Percentiles rank a stretch among this genome's conserved stretches.
These are phyloP conservation scores for Turnera subulata DNA, from an alignment of 345 rosid species.

Conservation along the genomic window DNA sequence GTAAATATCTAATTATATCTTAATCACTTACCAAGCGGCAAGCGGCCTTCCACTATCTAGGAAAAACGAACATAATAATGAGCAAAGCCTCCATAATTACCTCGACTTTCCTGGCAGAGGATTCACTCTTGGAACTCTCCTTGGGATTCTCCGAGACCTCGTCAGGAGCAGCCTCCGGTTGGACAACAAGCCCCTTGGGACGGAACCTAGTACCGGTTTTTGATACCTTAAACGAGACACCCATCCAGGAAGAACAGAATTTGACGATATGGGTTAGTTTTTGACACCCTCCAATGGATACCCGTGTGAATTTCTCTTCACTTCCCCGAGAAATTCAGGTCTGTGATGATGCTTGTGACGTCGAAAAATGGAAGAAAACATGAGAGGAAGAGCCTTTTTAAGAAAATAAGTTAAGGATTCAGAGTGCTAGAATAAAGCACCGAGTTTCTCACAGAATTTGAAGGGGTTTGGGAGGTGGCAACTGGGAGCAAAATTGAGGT, in stretches of 20 bases:
- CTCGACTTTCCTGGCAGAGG: slow-evolving; percentile 34
- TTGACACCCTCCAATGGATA: slow-evolving; percentile 61
- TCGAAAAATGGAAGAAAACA: background rate
- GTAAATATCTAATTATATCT: too few relatives aligned
- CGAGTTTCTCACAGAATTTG: too few relatives aligned
- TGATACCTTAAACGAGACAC: slow-evolving; percentile 69
- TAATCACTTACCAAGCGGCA: too few relatives aligned
- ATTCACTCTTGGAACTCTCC: slow-evolving; percentile 23
- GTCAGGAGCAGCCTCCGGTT: slow-evolving; percentile 27
- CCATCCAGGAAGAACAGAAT: slow-evolving; percentile 28
- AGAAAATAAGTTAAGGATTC: too few relatives aligned
- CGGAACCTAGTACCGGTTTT: slow-evolving; percentile 57
- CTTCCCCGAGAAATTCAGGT: slow-evolving; percentile 4
- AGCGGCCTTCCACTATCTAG: too few relatives aligned
- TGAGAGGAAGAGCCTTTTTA: background rate
- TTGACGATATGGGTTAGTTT: slow-evolving; percentile 8
- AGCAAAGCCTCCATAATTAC: slow-evolving; percentile 23
- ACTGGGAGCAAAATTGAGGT: too few relatives aligned
- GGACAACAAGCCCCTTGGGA: slow-evolving; percentile 39
- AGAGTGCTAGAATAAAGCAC: too few relatives aligned
- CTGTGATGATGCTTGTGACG: background rate
- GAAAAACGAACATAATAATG: too few relatives aligned
- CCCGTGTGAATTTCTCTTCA: slow-evolving; percentile 30
- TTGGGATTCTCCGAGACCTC: slow-evolving; percentile 37
- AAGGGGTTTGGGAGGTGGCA: too few relatives aligned